These are phyloP conservation scores for Xylaria castorea DNA, from an alignment of 495 filamentous ascomycete species.

Conservation along the genomic window DNA sequence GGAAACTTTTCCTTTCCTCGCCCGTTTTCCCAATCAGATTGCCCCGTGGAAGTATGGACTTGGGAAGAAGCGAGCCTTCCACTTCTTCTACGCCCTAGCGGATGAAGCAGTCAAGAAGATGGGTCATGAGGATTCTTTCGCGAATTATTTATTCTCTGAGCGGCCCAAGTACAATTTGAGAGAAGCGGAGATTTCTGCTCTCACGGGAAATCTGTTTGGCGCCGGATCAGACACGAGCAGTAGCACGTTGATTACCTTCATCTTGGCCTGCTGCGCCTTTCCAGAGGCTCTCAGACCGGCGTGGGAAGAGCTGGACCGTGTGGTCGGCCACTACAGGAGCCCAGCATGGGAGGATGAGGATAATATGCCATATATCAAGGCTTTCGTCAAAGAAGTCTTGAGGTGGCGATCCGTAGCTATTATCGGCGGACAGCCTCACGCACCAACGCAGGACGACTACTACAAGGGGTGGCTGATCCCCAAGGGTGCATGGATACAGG, in stretches of 20 bases:
- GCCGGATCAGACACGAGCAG: constrained; percentile 72
- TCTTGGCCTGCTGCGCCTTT: constrained; percentile 66
- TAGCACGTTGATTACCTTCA: constrained; percentile 66
- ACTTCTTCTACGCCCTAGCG: constrained; percentile 64
- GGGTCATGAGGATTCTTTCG: constrained; percentile 37
- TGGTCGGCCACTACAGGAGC: constrained; percentile 59
- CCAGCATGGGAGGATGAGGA: constrained; percentile 65
- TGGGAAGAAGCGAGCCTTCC: constrained; percentile 53
- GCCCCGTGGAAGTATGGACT: constrained; percentile 67
- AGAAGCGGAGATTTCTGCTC: constrained; percentile 62
- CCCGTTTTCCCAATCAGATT: constrained; percentile 61
- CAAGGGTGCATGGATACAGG: constrained; percentile 62
- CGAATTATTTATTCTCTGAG: constrained; percentile 54
- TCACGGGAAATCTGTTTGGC: constrained; percentile 68
- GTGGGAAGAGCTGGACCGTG: constrained; percentile 64
- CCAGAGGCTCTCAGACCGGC: constrained; percentile 54
- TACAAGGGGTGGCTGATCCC: constrained; percentile 64
- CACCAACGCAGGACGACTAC: constrained; percentile 63
- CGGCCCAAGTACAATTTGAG: constrained; percentile 56
- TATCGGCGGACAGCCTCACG: constrained; percentile 68
- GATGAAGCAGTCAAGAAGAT: constrained; percentile 61
- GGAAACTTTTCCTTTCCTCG: constrained; percentile 64
- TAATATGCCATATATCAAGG: constrained; percentile 64
- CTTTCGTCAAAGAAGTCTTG: constrained; percentile 68
- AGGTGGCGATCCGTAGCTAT: constrained; percentile 69